Evolutionary conservation across 1,284 basidiomycete genomes (phyloP).

Genomic region (Cryptococcus sp.): DNA sequence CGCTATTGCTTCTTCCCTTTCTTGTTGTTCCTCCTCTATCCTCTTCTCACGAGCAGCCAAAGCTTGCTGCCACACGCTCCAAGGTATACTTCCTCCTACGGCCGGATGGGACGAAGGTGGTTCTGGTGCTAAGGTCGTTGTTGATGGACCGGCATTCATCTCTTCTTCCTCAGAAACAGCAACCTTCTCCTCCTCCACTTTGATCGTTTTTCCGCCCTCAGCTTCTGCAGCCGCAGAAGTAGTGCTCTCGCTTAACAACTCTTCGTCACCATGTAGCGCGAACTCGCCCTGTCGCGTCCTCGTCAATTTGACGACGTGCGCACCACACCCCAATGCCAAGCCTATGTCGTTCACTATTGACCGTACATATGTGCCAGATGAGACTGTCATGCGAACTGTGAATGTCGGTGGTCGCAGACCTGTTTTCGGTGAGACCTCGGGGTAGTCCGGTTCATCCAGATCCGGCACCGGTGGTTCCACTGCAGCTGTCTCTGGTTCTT

Average conservation of each 20-base stretch:
- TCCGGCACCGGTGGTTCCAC: slow-evolving; percentile 29
- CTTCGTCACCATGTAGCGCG: slow-evolving; percentile 56
- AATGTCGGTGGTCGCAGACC: slow-evolving; percentile 68
- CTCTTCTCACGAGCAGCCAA: slow-evolving; percentile 47
- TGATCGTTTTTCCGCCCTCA: not conserved
- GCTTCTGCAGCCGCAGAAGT: not conserved
- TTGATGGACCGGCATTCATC: no score
- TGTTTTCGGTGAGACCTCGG: slow-evolving; percentile 52
- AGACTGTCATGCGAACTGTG: slow-evolving; percentile 84
- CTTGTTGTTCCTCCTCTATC: slow-evolving; percentile 56
- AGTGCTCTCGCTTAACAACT: slow-evolving; percentile 15
- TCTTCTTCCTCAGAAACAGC: no score
- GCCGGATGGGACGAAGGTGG: slow-evolving; percentile 12
- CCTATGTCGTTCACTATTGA: slow-evolving; percentile 89
- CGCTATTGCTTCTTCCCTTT: slow-evolving; percentile 36
- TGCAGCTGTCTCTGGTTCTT: not conserved
- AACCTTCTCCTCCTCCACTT: not conserved
- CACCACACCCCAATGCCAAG: slow-evolving; percentile 75
- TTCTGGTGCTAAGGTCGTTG: not conserved
- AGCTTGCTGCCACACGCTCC: slow-evolving; percentile 74
- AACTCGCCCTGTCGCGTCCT: slow-evolving; percentile 83
- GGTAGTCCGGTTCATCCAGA: slow-evolving; percentile 35
- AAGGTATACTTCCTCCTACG: slow-evolving; percentile 64
- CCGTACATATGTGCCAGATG: slow-evolving; percentile 95
- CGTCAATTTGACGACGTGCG: slow-evolving; percentile 85